Base-by-base conservation (phyloP, 1,284 basidiomycete species). In the Trametes pubescens region DNA sequence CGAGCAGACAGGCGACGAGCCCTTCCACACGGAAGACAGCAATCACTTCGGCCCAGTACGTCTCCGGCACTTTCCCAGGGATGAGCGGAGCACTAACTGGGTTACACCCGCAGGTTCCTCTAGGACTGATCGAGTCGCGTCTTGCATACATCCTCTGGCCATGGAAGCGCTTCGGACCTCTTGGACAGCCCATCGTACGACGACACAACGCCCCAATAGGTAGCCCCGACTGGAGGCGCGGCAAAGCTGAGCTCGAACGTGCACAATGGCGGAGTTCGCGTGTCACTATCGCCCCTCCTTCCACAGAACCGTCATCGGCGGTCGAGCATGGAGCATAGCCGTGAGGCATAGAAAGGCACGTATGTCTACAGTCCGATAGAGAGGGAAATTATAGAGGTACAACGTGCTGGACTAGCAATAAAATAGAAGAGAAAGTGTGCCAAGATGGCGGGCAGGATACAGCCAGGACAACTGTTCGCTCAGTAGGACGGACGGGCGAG, bases 1-100 rank as follows among this genome's bases (percentile, higher is more conserved):
- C 52, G 18, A 47, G 29, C 8, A 8, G n/a, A 22, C 65, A 84
- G 89, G 89, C 7, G 89, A 91, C 65, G 87, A 89, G 67, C 79
- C 82, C 9, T 89, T 87, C 71, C 81, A 84, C 62, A 90, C 87
- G 11, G 81, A 87, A 63, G 91, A 92, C 71, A 92, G 90, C 77
- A 92, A 92, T 73, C 75, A 79, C 10, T 91, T 90, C 72, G 91
- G 91, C 29, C 87, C 91, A 2, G 90, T 92, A 70, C 62, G 82
- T 76, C 16, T 48, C 29, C n/a, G 40, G 8, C 38, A 3, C 11
- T 13, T 40, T 10, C 38, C 54, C 47, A 40, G 6, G 5, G 6
- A 1, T 26, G 8, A 48, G 32, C 4, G 14, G 47, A 32, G 21
- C 9, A 14, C 14, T 38, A 40, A 26, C n/a, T n/a, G n/a, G n/a